Conservation (phyloP, 2,329 filamentous ascomycete species). For the Aspergillus sp. region DNA sequence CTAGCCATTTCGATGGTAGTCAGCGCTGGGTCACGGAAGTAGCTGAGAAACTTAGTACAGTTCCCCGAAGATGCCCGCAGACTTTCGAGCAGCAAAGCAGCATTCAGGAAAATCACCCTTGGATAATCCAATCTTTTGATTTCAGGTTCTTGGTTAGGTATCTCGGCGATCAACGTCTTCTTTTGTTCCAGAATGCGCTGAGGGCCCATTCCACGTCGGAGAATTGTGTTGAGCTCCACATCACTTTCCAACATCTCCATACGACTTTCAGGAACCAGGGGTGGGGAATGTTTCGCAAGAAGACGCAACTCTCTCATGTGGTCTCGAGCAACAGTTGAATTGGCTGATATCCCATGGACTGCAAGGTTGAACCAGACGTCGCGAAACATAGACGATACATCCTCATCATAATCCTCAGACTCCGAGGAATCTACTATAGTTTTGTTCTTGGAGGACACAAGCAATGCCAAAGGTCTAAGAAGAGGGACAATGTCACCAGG, state of each 20-base stretch:
- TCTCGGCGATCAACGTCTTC: slow-evolving; percentile 62
- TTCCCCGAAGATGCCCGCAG: slow-evolving; percentile 80
- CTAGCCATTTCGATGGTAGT: slow-evolving; percentile 54
- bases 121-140: slow-evolving; percentile 79
- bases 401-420: slow-evolving; percentile 50
- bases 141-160: slow-evolving; percentile 70
- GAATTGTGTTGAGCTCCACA: slow-evolving; percentile 89
- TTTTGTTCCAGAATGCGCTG: slow-evolving; percentile 70
- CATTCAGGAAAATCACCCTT: slow-evolving; percentile 85
- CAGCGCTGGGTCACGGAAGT: slow-evolving; percentile 89
- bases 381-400: slow-evolving; percentile 66
- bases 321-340: slow-evolving; percentile 64
- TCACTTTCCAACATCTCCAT: slow-evolving; percentile 90
- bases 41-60: slow-evolving; percentile 80
- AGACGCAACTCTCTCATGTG: slow-evolving; percentile 71
- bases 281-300: slow-evolving; percentile 79
- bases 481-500: slow-evolving; percentile 82
- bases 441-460: slow-evolving; percentile 55
- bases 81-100: slow-evolving; percentile 82
- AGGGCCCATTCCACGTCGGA: slow-evolving; percentile 76
- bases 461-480: slow-evolving; percentile 75
- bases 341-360: slow-evolving; percentile 78
- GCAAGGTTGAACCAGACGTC: slow-evolving; percentile 99
- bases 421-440: slow-evolving; percentile 18
- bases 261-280: slow-evolving; percentile 79